These are phyloP conservation scores for Metschnikowia aberdeeniae DNA, from an alignment of 805 yeast genomes.

Conservation along the genomic window DNA sequence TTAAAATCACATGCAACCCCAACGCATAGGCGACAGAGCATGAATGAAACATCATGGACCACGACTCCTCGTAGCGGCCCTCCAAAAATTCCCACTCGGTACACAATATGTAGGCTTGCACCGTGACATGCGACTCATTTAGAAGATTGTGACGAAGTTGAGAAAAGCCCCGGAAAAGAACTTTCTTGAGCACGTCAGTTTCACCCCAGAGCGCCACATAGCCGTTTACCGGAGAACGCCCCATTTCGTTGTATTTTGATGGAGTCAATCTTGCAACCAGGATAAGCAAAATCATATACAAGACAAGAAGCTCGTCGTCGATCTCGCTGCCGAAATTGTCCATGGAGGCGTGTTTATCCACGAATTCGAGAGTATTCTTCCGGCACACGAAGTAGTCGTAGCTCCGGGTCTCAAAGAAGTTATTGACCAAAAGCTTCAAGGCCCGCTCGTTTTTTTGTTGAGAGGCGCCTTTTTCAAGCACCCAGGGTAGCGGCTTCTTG, in stretches of 20 bases:
- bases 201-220: slow-evolving; percentile 20
- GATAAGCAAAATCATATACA: slow-evolving; percentile 42
- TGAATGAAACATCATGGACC: slow-evolving; percentile 48
- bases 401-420: slow-evolving; percentile 38
- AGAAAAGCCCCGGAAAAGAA: slow-evolving; percentile 39
- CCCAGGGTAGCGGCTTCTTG: slow-evolving; percentile 32
- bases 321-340: slow-evolving; percentile 41
- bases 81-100: slow-evolving; percentile 49
- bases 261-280: slow-evolving; percentile 37
- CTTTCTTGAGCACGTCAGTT: slow-evolving; percentile 17
- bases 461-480: slow-evolving; percentile 13
- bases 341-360: slow-evolving; percentile 31
- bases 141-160: slow-evolving; percentile 44
- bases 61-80: slow-evolving; percentile 47
- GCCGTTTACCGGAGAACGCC: slow-evolving; percentile 7
- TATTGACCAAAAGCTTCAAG: slow-evolving; percentile 33
- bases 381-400: slow-evolving; percentile 40
- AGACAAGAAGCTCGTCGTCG: slow-evolving; percentile 45
- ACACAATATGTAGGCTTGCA: slow-evolving; percentile 47
- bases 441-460: slow-evolving; percentile 27
- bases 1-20: slow-evolving; percentile 47
- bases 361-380: slow-evolving; percentile 30
- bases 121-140: slow-evolving; percentile 45
- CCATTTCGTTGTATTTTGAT: slow-evolving; percentile 17
- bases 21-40: slow-evolving; percentile 49